Evolutionary conservation across 2,329 filamentous ascomycete species (phyloP).

Genomic region (Balansia obtecta): DNA sequence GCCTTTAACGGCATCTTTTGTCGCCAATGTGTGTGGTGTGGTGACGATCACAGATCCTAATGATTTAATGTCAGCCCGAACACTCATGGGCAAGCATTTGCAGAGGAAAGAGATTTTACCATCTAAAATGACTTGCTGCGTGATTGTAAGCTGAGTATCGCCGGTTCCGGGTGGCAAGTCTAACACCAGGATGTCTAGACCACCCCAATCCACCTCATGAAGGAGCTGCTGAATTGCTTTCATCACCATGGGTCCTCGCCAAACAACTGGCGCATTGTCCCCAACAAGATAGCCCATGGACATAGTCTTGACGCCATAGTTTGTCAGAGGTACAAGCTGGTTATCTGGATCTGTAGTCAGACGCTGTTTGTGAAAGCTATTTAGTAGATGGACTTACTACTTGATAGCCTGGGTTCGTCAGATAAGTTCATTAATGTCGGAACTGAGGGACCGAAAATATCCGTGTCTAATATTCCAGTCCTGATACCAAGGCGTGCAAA

Average conservation of each 20-base stretch:
- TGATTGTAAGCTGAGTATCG: slow-evolving; percentile 93
- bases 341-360: slow-evolving; percentile 40
- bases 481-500: slow-evolving; percentile 73
- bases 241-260: slow-evolving; percentile 95
- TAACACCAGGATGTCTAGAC: slow-evolving; percentile 75
- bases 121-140: slow-evolving; percentile 82
- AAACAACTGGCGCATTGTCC: slow-evolving; percentile 73
- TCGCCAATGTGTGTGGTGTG: slow-evolving; percentile 84
- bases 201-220: slow-evolving; percentile 89
- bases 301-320: slow-evolving; percentile 96
- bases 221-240: slow-evolving; percentile 93
- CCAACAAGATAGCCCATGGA: slow-evolving; percentile 91
- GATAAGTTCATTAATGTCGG: slow-evolving; percentile 78
- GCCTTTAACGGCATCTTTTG: slow-evolving; percentile 84
- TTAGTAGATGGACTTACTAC: slow-evolving; percentile 38
- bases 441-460: slow-evolving; percentile 93
- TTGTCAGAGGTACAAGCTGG: slow-evolving; percentile 74
- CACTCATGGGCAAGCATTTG: not conserved
- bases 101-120: slow-evolving; percentile 33
- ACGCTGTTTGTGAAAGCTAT: not conserved
- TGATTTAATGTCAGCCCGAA: not conserved
- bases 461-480: slow-evolving; percentile 82
- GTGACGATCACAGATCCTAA: slow-evolving; percentile 73
- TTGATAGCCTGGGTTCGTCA: slow-evolving; percentile 64
- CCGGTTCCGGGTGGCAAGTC: slow-evolving; percentile 92